These are phyloP conservation scores for Immersiella caudata DNA, from an alignment of 495 filamentous ascomycete species.

Conservation along the genomic window DNA sequence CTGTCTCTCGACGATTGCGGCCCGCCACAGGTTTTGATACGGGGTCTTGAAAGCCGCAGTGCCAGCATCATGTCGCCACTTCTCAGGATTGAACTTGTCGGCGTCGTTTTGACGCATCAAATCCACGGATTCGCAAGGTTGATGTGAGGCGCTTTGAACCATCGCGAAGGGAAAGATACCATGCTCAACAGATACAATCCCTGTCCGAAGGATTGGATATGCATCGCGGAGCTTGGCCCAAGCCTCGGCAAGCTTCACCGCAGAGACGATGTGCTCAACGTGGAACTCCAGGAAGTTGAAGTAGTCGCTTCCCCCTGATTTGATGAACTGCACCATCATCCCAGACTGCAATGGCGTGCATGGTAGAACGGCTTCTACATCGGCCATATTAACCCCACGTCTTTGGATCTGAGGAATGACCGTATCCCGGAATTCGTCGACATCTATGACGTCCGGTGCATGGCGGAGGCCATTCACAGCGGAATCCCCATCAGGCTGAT, in stretches of 20 bases:
- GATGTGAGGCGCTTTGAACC: conserved; percentile 52
- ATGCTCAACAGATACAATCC: conserved; percentile 65
- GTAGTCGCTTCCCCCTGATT: conserved; percentile 59
- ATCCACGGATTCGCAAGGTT: not conserved
- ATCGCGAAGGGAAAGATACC: conserved; percentile 64
- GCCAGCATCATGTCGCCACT: conserved; percentile 36
- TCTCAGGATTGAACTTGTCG: conserved; percentile 29
- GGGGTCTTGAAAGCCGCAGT: conserved; percentile 19
- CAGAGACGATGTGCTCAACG: conserved; percentile 31
- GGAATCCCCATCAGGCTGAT: not conserved
- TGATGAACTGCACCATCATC: conserved; percentile 64
- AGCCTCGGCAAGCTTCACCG: conserved; percentile 48
- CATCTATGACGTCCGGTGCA: conserved; percentile 42
- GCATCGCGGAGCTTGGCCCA: conserved; percentile 57
- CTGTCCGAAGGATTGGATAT: conserved; percentile 73
- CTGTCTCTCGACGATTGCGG: conserved; percentile 27
- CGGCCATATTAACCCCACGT: conserved; percentile 1
- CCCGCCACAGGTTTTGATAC: conserved; percentile 36
- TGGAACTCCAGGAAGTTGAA: conserved; percentile 61
- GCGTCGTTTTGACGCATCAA: not conserved
- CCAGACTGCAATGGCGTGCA: conserved; percentile 67
- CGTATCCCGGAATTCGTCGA: conserved; percentile 37
- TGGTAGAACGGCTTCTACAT: conserved; percentile 55
- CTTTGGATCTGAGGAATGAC: conserved; percentile 33
- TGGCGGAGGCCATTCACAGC: not conserved